phyloP scores from a whole-genome alignment of 108 stramenopile genomes.

The Skeletonema menzelii region DNA sequence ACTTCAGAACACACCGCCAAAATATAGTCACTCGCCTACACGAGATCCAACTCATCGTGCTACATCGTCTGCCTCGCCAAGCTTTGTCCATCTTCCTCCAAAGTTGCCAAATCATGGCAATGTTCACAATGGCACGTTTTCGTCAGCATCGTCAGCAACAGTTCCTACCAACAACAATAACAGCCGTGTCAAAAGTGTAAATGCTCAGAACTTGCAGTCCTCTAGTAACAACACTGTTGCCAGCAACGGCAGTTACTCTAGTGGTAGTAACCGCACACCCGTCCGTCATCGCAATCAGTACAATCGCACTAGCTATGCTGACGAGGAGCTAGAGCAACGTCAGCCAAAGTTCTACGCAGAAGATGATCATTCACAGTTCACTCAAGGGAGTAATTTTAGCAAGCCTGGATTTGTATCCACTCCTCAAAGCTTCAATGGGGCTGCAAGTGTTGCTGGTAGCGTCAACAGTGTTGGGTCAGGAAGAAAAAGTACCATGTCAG shows the following conservation, averaged over 20 bases:
- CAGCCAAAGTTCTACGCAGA: background rate
- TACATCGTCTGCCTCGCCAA: conserved; percentile 1
- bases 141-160: background rate
- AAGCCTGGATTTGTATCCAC: conserved; percentile 2
- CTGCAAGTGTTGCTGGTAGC: background rate
- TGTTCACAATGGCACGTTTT: background rate
- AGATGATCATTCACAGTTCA: background rate
- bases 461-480: background rate
- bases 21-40: background rate
- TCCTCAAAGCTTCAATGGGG: background rate
- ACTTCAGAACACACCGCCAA: background rate
- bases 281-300: background rate
- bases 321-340: background rate
- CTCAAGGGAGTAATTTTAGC: background rate
- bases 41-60: background rate
- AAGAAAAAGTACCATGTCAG: background rate
- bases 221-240: conserved; percentile 1
- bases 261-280: background rate
- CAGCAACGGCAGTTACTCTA: conserved; percentile 3
- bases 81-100: background rate
- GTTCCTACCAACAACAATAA: background rate
- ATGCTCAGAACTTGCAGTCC: background rate
- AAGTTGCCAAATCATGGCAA: conserved; percentile 1
- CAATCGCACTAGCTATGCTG: background rate
- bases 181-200: background rate